Base-by-base conservation (phyloP, 1,284 basidiomycete species). In the Porogramme epimiltina region DNA sequence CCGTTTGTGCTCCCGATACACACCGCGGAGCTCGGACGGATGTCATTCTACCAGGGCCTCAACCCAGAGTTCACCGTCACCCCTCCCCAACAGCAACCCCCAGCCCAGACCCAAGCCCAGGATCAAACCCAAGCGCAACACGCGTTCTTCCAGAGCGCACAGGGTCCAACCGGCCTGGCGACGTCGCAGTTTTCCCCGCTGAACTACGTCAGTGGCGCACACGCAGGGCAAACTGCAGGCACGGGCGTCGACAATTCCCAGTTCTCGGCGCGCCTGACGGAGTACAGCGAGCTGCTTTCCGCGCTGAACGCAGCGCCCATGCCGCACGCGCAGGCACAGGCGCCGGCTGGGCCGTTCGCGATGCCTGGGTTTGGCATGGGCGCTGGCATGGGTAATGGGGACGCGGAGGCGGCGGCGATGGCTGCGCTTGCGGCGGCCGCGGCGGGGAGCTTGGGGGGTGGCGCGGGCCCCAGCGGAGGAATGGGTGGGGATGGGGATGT, bases 21-120 rank as follows among this genome's bases (percentile, higher is more conserved):
- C 25, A 59, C 57, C 19, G 47, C 46, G n/a, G 57, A 59, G 8
- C 49, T 59, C 16, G 57, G 52, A 2, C 45, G 54, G 2, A n/a
- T 59, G 34, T 8, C 57, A 51, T 59, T 56, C 54, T 36, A 49
- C 26, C 38, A 51, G 18, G 54, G 54, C 1, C 34, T 18, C 13
- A 6, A n/a, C 34, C 34, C 8, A 13, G 34, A 53, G 49, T 43
- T 33, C 56, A 10, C 42, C 38, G 18, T 44, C 41, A 22, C 24
- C 23, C 6, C 6, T 31, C 28, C 28, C 8, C 8, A 31, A 13
- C 8, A 8, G 13, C 28, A 31, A 13, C 8, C 28, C 8, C 28
- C 6, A 31, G 28, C 28, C 8, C 28, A 31, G 8, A 13, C 28
- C 8, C 28, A 8, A 6, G 28, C 8, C 28, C 23, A 34, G 13